Conservation (phyloP, 192 early-diverging fungal genomes). For the Backusella macrospora region DNA sequence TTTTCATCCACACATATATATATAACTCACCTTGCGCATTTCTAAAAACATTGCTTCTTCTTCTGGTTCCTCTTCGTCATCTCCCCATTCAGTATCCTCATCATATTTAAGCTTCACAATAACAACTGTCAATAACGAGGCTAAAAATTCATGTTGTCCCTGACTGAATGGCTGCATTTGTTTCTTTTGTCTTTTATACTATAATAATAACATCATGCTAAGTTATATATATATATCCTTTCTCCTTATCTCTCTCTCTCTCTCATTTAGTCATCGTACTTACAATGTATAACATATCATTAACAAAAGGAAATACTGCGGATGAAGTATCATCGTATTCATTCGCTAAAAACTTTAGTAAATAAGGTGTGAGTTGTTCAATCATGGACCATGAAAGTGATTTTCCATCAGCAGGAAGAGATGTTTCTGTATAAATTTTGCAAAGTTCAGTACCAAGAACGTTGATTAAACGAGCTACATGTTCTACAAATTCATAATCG, state of each 20-base stretch:
- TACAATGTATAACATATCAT: conserved; percentile 67
- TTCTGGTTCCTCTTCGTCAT: conserved; percentile 73
- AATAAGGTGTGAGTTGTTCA: conserved; percentile 73
- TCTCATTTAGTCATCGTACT: conserved; percentile 43
- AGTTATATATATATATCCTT: neutral
- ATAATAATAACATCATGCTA: neutral
- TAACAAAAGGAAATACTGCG: conserved; percentile 77
- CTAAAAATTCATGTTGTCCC: conserved; percentile 52
- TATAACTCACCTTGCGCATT: conserved; percentile 60
- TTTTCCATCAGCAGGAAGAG: conserved; percentile 36
- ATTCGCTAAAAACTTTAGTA: conserved; percentile 79
- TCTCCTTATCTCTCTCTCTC: conserved; percentile 25
- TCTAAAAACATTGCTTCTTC: conserved; percentile 72
- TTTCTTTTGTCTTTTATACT: conserved; percentile 64
- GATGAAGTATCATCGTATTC: conserved; percentile 84
- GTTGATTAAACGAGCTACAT: conserved; percentile 73
- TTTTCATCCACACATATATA: neutral
- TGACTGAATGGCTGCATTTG: conserved; percentile 44
- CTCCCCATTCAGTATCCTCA: conserved; percentile 77
- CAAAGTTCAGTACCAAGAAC: conserved; percentile 74
- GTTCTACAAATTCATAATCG: conserved; percentile 70
- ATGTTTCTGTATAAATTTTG: conserved; percentile 59
- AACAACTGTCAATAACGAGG: conserved; percentile 64
- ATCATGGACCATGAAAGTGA: conserved; percentile 65
- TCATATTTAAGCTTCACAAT: conserved; percentile 91